Evolutionary conservation across 1,284 basidiomycete genomes (phyloP).

Genomic region (Volvariella surrecta): DNA sequence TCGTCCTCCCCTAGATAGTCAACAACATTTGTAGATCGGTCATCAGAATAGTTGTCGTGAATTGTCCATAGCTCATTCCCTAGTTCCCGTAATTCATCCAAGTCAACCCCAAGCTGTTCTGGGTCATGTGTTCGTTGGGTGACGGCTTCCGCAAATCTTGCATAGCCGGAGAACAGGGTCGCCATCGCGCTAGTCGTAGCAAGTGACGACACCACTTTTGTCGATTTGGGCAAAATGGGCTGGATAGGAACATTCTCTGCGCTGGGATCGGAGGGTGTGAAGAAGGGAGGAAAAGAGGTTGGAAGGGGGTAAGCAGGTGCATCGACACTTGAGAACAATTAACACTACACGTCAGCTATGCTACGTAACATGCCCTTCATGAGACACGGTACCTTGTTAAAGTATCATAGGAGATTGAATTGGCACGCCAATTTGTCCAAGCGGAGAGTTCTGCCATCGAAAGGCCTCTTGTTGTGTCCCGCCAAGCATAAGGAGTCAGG

Average conservation of each 20-base stretch:
- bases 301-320: conserved; percentile 38
- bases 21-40: neutral
- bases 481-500: conserved; percentile 27
- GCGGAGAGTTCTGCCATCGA: conserved; percentile 22
- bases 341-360: conserved; percentile 6
- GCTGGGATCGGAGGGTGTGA: conserved; percentile 13
- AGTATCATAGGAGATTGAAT: conserved; percentile 16
- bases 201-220: conserved; percentile 25
- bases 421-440: conserved; percentile 30
- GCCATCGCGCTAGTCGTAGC: conserved; percentile 23
- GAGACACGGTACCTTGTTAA: conserved; percentile 24
- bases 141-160: conserved; percentile 30
- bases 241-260: neutral
- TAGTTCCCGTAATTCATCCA: conserved; percentile 44
- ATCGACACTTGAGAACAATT: conserved; percentile 25
- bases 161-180: conserved; percentile 31
- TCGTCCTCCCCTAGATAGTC: conserved; percentile 20
- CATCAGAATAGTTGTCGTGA: conserved; percentile 33
- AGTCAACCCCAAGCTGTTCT: conserved; percentile 27
- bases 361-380: neutral
- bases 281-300: conserved; percentile 39
- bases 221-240: conserved; percentile 6
- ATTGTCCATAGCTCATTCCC: conserved; percentile 42
- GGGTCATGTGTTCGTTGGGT: conserved; percentile 19
- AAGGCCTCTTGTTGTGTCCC: conserved; percentile 53